Evolutionary conservation across 257 asterid species (phyloP), one percentile per base, ranked within the genome.

Genomic region (Capsicum chinense): DNA sequence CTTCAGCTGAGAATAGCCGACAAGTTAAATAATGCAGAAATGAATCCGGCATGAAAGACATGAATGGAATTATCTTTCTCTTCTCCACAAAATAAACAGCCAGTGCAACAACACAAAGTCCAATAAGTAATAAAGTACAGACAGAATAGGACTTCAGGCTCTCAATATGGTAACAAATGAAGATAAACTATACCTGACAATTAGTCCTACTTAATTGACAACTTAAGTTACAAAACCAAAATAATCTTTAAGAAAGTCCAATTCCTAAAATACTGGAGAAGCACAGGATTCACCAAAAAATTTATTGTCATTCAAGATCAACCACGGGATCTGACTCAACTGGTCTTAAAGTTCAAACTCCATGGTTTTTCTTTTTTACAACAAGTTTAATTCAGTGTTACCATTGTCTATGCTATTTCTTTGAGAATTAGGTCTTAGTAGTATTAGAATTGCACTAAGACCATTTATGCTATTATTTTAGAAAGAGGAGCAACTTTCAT

Each of bases 321-420:
- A 69, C 26, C 8, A 69, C 15, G 15, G 33, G 78, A 69, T 69
- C 56, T 42, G 56, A 69, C 35, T 69, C 56, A 42, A 69, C 56
- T 69, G 68, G 56, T 42, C 56, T 69, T 69, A 42, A 42, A 69
- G 33, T 69, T 68, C 76, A 68, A 37, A 37, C 76, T 68, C 79
- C 42, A 16, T 17, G 35, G 35, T 10, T 69, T 69, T 39, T 42
- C 33, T 13, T 42, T 42, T 69, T 69, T 16, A 69, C 15, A 69
- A 69, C 35, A 42, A 42, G 15, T 42, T 69, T 17, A 11, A 39
- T 7, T 68, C 76, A 37, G 37, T 68, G 52, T 68, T 68, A 68
- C 13, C 52, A 68, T 68, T 7, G 52, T 37, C 76, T 37, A 37
- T 14, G 52, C 52, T 67, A 37, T 67, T 67, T 67, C 7, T 35